Base-by-base conservation (phyloP, 192 early-diverging fungal genomes). In the Nowakowskiella sp. region DNA sequence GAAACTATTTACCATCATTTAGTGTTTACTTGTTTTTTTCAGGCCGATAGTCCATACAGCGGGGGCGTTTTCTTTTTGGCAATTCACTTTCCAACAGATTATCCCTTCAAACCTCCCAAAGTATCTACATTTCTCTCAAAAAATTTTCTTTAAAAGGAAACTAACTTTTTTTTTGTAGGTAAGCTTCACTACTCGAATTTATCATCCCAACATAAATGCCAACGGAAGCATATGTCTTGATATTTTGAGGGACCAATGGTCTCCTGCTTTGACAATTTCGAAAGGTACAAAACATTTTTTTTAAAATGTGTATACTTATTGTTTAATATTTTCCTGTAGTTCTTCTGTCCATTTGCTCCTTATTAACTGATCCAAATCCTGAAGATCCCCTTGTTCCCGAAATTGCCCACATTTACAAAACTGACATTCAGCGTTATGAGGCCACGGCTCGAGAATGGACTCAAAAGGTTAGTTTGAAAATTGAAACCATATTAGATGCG, bases 171-270 rank as follows among this genome's bases (percentile, higher is more conserved):
- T 27, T 30, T 0, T 9, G 19, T 58, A 88, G 82, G 81, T 98
- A 46, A 88, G 80, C 72, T 98, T 96, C 70, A 94, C 86, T 53
- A 98, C 93, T 45, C 77, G 85, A 58, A 94, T 98, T 59, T 98
- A 98, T 63, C 95, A 98, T 72, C 93, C 93, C 48, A 98, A 98
- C 78, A 95, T 98, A 71, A 96, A 98, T 77, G 85, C 80, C 72
- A 96, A 94, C 68, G 95, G 95, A 47, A 86, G 83, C 68, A 98
- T 98, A 66, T 98, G 93, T 62, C 73, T 98, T 70, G 95, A 98
- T 68, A 98, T 98, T 61, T 76, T 98, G 66, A 91, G 82, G 64
- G 95, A 98, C 66, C 92, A 98, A 65, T 98, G 95, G 95, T 92
- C 90, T 45, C 93, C 95, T 57, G 93, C 95, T 36, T 76, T 98